phyloP scores from a whole-genome alignment of 1,284 basidiomycete genomes.

The Boletus sp. region DNA sequence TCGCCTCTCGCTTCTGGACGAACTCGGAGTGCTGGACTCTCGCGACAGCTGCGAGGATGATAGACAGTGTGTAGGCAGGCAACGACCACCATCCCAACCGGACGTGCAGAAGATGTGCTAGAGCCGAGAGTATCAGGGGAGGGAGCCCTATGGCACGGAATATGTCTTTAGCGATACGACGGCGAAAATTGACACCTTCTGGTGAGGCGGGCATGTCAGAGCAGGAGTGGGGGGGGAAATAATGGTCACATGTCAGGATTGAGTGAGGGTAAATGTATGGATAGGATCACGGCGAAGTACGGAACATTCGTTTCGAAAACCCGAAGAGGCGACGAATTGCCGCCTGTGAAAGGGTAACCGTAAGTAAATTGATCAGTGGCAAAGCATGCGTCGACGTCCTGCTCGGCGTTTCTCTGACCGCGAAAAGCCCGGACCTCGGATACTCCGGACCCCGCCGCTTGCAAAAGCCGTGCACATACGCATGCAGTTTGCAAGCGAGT shows the following conservation, averaged over 20 bases:
- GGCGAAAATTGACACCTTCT: conserved; percentile 20
- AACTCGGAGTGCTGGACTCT: conserved; percentile 36
- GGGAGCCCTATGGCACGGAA: conserved; percentile 15
- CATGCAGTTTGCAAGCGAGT: too few relatives aligned
- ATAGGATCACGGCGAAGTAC: neutral
- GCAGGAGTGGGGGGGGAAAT: neutral
- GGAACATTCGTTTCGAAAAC: conserved; percentile 16
- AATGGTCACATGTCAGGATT: conserved; percentile 12
- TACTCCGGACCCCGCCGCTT: conserved; percentile 8
- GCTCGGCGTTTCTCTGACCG: conserved; percentile 14
- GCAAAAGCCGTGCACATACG: too few relatives aligned
- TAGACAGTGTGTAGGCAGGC: conserved; percentile 39
- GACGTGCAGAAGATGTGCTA: conserved; percentile 11
- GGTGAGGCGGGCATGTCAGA: conserved; percentile 15
- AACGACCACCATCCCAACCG: conserved; percentile 28
- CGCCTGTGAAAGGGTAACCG: conserved; percentile 17
- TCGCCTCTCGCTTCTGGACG: conserved; percentile 42
- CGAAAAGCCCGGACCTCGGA: conserved; percentile 8
- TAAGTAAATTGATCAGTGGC: too few relatives aligned
- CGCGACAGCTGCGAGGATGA: conserved; percentile 38
- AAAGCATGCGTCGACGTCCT: neutral
- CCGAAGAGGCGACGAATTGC: neutral
- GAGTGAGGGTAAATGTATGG: conserved; percentile 18
- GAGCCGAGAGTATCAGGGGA: conserved; percentile 15
- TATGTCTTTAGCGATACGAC: conserved; percentile 27